Base-by-base conservation (phyloP, 345 rosid species). In the Sonneratia alba region DNA sequence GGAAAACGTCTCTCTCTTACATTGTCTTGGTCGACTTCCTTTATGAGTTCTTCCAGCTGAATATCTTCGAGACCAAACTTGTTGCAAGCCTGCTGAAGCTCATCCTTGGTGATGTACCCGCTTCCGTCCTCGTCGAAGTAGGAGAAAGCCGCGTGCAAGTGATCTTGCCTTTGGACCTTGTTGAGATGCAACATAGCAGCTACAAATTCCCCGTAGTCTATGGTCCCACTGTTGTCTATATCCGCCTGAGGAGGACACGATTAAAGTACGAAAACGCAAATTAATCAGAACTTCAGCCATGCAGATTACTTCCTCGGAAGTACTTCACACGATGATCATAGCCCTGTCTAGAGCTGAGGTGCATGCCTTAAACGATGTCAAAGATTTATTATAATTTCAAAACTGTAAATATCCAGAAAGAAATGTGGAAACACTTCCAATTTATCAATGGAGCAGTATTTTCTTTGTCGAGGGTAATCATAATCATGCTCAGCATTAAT, bases 101-200 rank as follows among this genome's bases (percentile, higher is more conserved):
- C 98, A 48, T 94, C 97, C 72, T 75, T 70, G 8, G 98, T 94
- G 70, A 94, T 94, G 82, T 84, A 91, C 21, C 98, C 97, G 72
- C 98, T 94, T 55, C 96, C 96, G 71, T 91, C 98, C 74, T 85
- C 83, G 80, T 94, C 98, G 34, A 94, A 94, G 76, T 89, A 94
- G 57, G 90, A 84, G 83, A 91, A 94, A 49, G 96, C 97, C 32
- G 93, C 86, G 51, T 72, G 89, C 77, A 91, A 74, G 78, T 94
- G 93, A 78, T 94, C 97, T 81, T 94, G 95, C 81, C 76, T 85
- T 73, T 87, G 87, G 72, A 91, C 82, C 80, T 94, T 91, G 84
- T 91, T 94, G 56, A 91, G 75, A 84, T 94, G 96, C 68, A 91
- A 85, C 97, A 91, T 91, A 40, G 98, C 98, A 36, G 98, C 95